Conservation (phyloP, 2,329 filamentous ascomycete species). For the Endoconidiophora laricicola region DNA sequence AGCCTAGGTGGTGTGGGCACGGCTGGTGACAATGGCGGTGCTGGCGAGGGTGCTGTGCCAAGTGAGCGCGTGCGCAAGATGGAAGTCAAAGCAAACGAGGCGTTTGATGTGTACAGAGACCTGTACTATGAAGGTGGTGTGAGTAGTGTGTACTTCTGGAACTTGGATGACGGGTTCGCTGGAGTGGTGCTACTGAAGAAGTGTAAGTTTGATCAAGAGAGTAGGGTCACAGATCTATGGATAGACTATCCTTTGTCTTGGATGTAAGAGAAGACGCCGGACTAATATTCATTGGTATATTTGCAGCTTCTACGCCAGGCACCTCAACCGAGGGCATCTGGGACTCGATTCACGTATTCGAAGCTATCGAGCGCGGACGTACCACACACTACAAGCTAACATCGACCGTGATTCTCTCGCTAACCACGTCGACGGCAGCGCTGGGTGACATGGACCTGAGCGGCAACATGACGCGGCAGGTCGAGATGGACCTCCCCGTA, state of each 20-base stretch:
- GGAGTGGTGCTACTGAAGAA: slow-evolving; percentile 95
- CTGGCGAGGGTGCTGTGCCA: slow-evolving; percentile 67
- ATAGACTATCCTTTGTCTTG: background rate
- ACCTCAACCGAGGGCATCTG: slow-evolving; percentile 63
- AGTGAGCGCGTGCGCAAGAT: slow-evolving; percentile 84
- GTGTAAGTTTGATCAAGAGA: slow-evolving; percentile 32
- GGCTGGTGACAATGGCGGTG: slow-evolving; percentile 36
- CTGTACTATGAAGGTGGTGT: slow-evolving; percentile 95
- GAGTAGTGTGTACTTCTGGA: slow-evolving; percentile 95
- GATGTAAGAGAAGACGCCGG: background rate
- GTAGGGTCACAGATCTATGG: background rate
- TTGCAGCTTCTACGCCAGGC: slow-evolving; percentile 45
- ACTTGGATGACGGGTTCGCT: slow-evolving; percentile 92
- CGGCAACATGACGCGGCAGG: slow-evolving; percentile 94
- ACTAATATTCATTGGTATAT: background rate
- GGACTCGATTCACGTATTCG: slow-evolving; percentile 98
- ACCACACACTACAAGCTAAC: slow-evolving; percentile 96
- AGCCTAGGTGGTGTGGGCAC: slow-evolving; percentile 24
- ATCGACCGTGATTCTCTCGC: slow-evolving; percentile 83
- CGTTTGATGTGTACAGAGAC: slow-evolving; percentile 92
- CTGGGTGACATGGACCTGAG: slow-evolving; percentile 82
- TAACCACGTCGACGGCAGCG: slow-evolving; percentile 41
- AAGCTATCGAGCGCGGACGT: slow-evolving; percentile 81
- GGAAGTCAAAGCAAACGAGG: slow-evolving; percentile 87
- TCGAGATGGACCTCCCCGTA: slow-evolving; percentile 79